These are phyloP conservation scores for Monosporozyma yasuniensis DNA, from an alignment of 805 yeast genomes.

Conservation along the genomic window DNA sequence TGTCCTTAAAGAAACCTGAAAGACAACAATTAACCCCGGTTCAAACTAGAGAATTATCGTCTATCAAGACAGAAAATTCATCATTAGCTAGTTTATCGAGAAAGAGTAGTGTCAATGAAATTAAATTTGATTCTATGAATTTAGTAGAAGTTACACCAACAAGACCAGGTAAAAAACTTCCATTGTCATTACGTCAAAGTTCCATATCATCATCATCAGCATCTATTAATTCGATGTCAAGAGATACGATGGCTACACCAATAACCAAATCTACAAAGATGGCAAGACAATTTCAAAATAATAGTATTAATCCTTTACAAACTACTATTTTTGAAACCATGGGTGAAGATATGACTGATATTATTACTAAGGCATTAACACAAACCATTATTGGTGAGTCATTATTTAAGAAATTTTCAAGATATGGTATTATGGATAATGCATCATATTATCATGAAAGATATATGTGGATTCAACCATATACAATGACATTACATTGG, in stretches of 20 bases:
- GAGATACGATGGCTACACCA: neutral
- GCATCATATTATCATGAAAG: slow-evolving; percentile 77
- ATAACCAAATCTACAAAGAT: neutral
- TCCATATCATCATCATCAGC: neutral
- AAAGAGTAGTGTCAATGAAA: neutral
- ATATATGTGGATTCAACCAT: slow-evolving; percentile 95
- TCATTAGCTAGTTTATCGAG: neutral
- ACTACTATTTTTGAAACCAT: slow-evolving; percentile 33
- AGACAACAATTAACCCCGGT: neutral
- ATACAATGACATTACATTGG: slow-evolving; percentile 87
- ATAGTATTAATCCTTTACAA: neutral
- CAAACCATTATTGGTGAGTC: slow-evolving; percentile 93
- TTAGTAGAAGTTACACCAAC: neutral
- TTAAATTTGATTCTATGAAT: neutral
- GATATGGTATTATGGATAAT: slow-evolving; percentile 65
- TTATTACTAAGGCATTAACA: slow-evolving; percentile 37
- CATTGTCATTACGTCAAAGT: neutral
- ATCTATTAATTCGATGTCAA: neutral
- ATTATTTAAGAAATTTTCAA: slow-evolving; percentile 74
- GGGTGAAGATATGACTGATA: slow-evolving; percentile 45
- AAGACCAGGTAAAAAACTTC: neutral
- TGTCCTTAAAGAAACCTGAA: neutral
- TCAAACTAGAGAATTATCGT: neutral
- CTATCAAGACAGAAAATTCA: neutral
- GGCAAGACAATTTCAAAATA: neutral